Evolutionary conservation across 1,139 yeast genomes (phyloP).

Genomic region (Taiozyma sp.): DNA sequence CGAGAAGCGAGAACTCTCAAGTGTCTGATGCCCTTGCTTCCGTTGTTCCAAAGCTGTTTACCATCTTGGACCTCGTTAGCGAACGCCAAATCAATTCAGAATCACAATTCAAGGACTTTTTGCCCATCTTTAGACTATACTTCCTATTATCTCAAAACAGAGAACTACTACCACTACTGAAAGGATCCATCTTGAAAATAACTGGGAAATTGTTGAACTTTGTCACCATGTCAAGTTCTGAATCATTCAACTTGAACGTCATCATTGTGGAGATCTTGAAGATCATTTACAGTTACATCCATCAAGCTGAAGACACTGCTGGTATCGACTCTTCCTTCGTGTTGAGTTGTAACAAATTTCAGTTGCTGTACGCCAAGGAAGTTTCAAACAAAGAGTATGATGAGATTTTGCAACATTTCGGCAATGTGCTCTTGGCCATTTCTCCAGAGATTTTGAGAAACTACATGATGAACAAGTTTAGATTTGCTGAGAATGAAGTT

Average conservation of each 20-base stretch:
- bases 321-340: constrained; percentile 23
- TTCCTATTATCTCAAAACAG: constrained; percentile 19
- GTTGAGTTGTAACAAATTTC: constrained; percentile 24
- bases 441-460: constrained; percentile 17
- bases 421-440: constrained; percentile 23
- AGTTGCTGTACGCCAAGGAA: constrained; percentile 15
- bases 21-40: background rate
- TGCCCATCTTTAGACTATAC: constrained; percentile 24
- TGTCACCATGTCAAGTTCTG: constrained; percentile 18
- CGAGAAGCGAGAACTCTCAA: background rate
- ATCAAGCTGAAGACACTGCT: constrained; percentile 18
- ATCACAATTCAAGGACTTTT: constrained; percentile 18
- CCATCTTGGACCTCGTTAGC: constrained; percentile 19
- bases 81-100: constrained; percentile 23
- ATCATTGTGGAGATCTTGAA: constrained; percentile 24
- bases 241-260: constrained; percentile 17
- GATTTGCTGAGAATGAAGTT: constrained; percentile 19
- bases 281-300: constrained; percentile 21
- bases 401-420: constrained; percentile 22
- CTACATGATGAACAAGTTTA: constrained; percentile 22
- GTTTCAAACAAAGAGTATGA: constrained; percentile 17
- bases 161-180: constrained; percentile 8
- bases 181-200: constrained; percentile 15
- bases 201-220: constrained; percentile 22
- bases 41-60: constrained; percentile 11